Evolutionary conservation across 2,329 filamentous ascomycete genomes (phyloP), one percentile per base, ranked within the genome.

Genomic region (Tolypocladium inflatum): DNA sequence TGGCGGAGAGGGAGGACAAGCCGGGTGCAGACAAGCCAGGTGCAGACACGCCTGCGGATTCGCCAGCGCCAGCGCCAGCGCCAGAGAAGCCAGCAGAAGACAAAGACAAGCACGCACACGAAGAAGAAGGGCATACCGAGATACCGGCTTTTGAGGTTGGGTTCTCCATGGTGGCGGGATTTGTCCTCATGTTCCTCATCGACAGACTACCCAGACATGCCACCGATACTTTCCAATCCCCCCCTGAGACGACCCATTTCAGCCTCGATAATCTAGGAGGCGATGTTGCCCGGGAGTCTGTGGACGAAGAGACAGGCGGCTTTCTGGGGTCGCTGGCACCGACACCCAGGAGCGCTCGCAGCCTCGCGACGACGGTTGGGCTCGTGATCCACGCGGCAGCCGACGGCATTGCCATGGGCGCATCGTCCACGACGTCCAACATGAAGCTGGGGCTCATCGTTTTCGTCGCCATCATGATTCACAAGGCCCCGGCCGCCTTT

Each of bases 401-500:
- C 2, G 94, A 99, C 68, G 94, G 94, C 19, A 96, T 99, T 61
- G 94, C 94, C 2, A 86, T 99, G 74, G 94, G 94, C 26, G 94
- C 94, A 30, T 96, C 92, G 0, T 90, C 88, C 4, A 87, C 89
- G 4, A 83, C 86, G 4, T 79, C 84, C 2, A 86, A 90, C 64
- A 84, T 84, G 61, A 87, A 88, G 59, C 76, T 99, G 13, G 91
- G 90, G 41, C 85, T 97, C 60, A 90, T 99, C 65, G 91, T 99
- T 43, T 99, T 99, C 71, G 74, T 96, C 45, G 94, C 94, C 13
- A 94, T 99, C 64, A 95, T 99, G 89, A 84, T 97, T 7, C 94
- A 99, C 74, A 99, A 97, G 75, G 93, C 91, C 1, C 93, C 92
- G 0, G 94, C 94, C 1, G 92, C 94, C 0, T 99, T 99, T 75